Base-by-base conservation (phyloP, 1,139 yeast species). In the Barnettozyma hawaiiensis region DNA sequence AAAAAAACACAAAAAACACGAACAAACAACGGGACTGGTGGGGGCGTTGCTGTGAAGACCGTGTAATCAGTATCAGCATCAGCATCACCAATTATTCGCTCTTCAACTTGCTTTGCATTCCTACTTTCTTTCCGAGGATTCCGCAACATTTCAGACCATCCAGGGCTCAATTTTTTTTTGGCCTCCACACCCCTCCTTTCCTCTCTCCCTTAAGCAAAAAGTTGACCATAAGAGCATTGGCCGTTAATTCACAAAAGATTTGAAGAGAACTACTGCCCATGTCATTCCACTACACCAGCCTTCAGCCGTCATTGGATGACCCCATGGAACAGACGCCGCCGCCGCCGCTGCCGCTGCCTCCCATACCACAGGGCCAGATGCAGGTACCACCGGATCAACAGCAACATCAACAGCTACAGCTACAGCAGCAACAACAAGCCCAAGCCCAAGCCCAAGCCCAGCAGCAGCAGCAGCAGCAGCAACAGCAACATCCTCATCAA, bases 291-390 rank as follows among this genome's bases (percentile, higher is more conserved):
- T 53, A 48, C 40, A 53, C 55, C 37, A 22, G 53, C 2, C 55
- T 49, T 21, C 53, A 52, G 39, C 58, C 59, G 5, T 47, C 51
- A 1, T 38, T 54, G 43, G 53, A 52, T 18, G 58, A 53, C 8
- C 26, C 40, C 23, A 16, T 31, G 27, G 36, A 35, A 7, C 32
- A 18, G 26, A 37, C 22, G 3, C 37, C 32, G 1, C n/a, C n/a
- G n/a, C n/a, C n/a, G n/a, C n/a, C n/a, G n/a, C n/a, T n/a, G n/a
- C n/a, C n/a, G n/a, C n/a, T n/a, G n/a, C 27, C 35, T 20, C n/a
- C 35, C 11, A 21, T 21, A 19, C 48, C 43, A 33, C 54, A 51
- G 51, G 21, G n/a, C 7, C 32, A 29, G 8, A 19, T 20, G 35
- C 35, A 32, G 7, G 22, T 8, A 12, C 35, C 8, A 5, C 35